Evolutionary conservation across 306 rosid genomes (phyloP).

Genomic region (peach (Prunus persica)): DNA sequence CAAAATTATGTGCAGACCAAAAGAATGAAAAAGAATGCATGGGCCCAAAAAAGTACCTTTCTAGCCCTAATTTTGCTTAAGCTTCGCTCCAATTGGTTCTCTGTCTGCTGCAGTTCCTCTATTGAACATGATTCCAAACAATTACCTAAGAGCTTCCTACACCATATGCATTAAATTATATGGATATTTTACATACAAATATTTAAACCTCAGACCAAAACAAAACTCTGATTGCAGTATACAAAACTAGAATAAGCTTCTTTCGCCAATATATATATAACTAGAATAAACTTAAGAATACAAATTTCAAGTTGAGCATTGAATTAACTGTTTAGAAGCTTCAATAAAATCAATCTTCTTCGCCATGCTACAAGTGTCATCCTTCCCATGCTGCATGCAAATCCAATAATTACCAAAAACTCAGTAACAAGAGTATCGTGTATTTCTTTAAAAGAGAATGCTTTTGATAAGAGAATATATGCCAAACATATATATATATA

Average conservation of each 20-base stretch:
- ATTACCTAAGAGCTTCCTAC: conserved; percentile 79
- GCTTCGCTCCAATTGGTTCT: conserved; percentile 73
- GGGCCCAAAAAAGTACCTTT: conserved; percentile 46
- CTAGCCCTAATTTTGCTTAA: conserved; percentile 67
- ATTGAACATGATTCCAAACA: conserved; percentile 56
- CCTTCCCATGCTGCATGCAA: conserved; percentile 46
- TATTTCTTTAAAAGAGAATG: not conserved
- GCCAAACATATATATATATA: no score
- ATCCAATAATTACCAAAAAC: not conserved
- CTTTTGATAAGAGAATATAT: not conserved
- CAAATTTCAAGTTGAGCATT: not conserved
- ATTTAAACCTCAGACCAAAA: not conserved
- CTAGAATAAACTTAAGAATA: not conserved
- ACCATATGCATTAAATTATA: not conserved
- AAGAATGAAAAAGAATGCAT: not conserved
- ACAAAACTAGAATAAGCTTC: no score
- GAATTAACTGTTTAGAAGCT: conserved; percentile 50
- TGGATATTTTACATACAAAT: no score
- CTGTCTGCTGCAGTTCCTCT: conserved; percentile 59
- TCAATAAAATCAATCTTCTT: conserved; percentile 64
- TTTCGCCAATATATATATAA: not conserved
- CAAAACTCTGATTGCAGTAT: not conserved
- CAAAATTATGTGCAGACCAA: not conserved
- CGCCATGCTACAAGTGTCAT: conserved; percentile 36
- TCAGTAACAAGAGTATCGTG: not conserved